phyloP scores from a whole-genome alignment of 2,329 filamentous ascomycete species.

The Trichophyton benhamiae region DNA sequence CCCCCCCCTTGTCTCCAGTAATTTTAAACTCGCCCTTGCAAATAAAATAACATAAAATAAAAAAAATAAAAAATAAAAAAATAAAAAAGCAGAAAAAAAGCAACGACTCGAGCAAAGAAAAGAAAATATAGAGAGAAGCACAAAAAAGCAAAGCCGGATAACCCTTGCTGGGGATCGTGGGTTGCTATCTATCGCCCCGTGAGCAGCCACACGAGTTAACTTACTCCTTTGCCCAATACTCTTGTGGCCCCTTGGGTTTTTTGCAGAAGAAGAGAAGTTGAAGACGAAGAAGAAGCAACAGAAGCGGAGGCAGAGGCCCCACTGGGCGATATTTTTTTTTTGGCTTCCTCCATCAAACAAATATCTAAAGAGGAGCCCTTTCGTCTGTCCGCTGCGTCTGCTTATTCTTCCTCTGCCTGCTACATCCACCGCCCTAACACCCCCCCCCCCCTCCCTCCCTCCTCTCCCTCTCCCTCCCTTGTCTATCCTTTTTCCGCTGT shows the following conservation, averaged over 20 bases:
- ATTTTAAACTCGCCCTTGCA: slow-evolving; percentile 3
- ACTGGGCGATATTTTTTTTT: not conserved
- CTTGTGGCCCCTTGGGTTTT: slow-evolving; percentile 3
- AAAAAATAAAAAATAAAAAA: too few relatives aligned
- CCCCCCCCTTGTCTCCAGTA: not conserved
- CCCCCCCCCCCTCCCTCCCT: not conserved
- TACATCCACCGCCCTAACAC: too few relatives aligned
- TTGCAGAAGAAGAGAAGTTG: not conserved
- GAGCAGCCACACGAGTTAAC: slow-evolving; percentile 3
- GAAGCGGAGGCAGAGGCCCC: not conserved
- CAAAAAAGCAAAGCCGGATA: too few relatives aligned
- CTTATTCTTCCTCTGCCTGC: too few relatives aligned
- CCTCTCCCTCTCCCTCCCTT: not conserved
- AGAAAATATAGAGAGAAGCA: too few relatives aligned
- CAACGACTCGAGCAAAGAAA: too few relatives aligned
- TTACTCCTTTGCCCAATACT: not conserved
- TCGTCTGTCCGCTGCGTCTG: too few relatives aligned
- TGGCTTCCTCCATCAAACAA: not conserved
- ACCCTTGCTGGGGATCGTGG: slow-evolving; percentile 4
- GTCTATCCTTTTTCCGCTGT: not conserved
- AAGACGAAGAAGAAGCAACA: too few relatives aligned
- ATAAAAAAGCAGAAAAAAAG: too few relatives aligned
- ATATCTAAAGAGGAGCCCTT: not conserved
- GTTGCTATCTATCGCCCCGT: slow-evolving; percentile 3
- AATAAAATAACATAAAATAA: not conserved